Conservation (phyloP, 345 rosid species). For the Citropsis articulata region DNA sequence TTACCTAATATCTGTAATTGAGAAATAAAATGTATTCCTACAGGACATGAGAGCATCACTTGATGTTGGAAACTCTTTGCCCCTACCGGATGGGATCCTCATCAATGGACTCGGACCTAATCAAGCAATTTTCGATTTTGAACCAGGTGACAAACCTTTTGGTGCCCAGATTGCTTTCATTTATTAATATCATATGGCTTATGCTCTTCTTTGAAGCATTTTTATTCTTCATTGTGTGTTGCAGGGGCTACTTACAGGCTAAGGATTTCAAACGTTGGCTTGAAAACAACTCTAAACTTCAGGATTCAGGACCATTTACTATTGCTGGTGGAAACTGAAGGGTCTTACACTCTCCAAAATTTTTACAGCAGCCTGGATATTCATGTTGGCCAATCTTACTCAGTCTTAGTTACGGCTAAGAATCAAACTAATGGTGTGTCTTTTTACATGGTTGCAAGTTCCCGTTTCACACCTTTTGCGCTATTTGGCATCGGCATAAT, state of each 20-base stretch:
- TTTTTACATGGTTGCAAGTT: slow-evolving; percentile 44
- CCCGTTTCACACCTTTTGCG: slow-evolving; percentile 30
- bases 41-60: slow-evolving; percentile 23
- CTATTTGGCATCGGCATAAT: slow-evolving; percentile 29
- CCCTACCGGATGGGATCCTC: slow-evolving; percentile 23
- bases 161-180: neutral
- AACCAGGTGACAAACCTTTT: slow-evolving; percentile 16
- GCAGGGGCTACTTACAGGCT: slow-evolving; percentile 32
- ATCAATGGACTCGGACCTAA: slow-evolving; percentile 27
- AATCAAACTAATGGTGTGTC: slow-evolving; percentile 20
- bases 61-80: slow-evolving; percentile 19
- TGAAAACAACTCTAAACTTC: slow-evolving; percentile 30
- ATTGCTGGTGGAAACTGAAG: slow-evolving; percentile 43
- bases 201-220: neutral
- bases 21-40: neutral
- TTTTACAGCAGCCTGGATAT: slow-evolving; percentile 29
- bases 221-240: neutral
- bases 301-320: slow-evolving; percentile 28
- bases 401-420: slow-evolving; percentile 34
- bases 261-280: slow-evolving; percentile 39
- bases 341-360: slow-evolving; percentile 35
- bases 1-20: neutral
- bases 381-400: slow-evolving; percentile 42
- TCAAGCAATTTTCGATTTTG: slow-evolving; percentile 17
- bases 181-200: neutral